These are phyloP conservation scores for Mesembryanthemum crystallinum DNA, from an alignment of 148 eudicot species.

Conservation along the genomic window DNA sequence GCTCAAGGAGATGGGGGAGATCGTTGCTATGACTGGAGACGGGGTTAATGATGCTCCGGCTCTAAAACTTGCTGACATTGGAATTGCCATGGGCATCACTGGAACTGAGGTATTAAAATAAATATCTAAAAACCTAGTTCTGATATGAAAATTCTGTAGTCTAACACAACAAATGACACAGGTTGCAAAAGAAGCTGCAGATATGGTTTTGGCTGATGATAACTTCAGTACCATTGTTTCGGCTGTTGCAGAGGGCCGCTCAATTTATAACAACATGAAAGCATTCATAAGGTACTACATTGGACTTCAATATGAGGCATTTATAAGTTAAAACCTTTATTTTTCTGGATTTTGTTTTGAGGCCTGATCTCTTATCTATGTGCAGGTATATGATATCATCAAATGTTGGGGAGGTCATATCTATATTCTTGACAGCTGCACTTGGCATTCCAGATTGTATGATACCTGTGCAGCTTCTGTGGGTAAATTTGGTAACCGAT, in stretches of 20 bases:
- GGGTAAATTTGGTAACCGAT: constrained; percentile 94
- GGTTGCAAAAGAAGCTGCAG: constrained; percentile 98
- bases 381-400: constrained; percentile 95
- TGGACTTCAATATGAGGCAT: not conserved
- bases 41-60: constrained; percentile 98
- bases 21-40: constrained; percentile 96
- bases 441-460: constrained; percentile 84
- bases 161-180: constrained; percentile 22
- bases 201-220: constrained; percentile 91
- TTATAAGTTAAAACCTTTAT: not conserved
- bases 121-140: too few species aligned
- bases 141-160: not conserved
- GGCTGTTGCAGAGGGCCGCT: constrained; percentile 89
- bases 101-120: constrained; percentile 99
- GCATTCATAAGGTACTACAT: constrained; percentile 73
- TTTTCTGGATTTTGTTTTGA: not conserved
- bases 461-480: constrained; percentile 87
- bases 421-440: constrained; percentile 87
- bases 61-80: constrained; percentile 83
- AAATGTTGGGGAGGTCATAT: constrained; percentile 88
- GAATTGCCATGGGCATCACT: constrained; percentile 89
- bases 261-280: constrained; percentile 89
- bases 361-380: not conserved
- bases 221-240: constrained; percentile 88
- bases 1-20: constrained; percentile 74